A percentile compares a stretch with the other conserved stretches of the same genome.
Conservation (phyloP, 2,329 filamentous ascomycete species). For the Cephalotrichum gorgonifer region DNA sequence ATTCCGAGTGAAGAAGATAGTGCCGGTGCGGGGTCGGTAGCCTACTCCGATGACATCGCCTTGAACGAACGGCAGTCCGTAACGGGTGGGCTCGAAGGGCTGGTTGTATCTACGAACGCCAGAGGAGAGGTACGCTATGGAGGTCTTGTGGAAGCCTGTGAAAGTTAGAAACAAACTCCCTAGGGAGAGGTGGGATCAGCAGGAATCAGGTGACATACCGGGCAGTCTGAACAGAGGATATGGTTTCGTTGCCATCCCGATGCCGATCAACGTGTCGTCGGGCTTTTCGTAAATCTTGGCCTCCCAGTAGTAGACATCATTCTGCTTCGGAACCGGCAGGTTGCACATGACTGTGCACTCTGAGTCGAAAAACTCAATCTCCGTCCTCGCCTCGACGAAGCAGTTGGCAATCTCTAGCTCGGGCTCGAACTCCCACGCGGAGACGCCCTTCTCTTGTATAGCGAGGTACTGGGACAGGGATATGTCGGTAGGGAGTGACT, state of each 20-base stretch:
- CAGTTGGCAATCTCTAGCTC: slow-evolving; percentile 98
- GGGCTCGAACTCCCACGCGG: slow-evolving; percentile 99
- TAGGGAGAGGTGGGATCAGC: neutral
- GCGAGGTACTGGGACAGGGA: slow-evolving; percentile 94
- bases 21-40: slow-evolving; percentile 87
- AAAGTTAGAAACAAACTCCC: neutral
- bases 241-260: slow-evolving; percentile 93
- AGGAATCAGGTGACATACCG: slow-evolving; percentile 46
- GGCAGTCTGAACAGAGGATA: slow-evolving; percentile 92
- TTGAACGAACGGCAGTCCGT: slow-evolving; percentile 78
- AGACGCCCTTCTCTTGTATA: slow-evolving; percentile 99
- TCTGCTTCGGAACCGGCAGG: slow-evolving; percentile 92
- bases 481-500: slow-evolving; percentile 93
- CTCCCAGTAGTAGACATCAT: slow-evolving; percentile 99
- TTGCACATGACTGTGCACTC: slow-evolving; percentile 98
- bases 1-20: slow-evolving; percentile 96
- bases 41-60: slow-evolving; percentile 94
- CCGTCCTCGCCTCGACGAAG: slow-evolving; percentile 90
- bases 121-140: slow-evolving; percentile 80
- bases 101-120: slow-evolving; percentile 87
- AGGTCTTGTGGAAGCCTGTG: slow-evolving; percentile 77
- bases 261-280: slow-evolving; percentile 73
- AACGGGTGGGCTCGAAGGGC: slow-evolving; percentile 69
- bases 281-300: slow-evolving; percentile 98
- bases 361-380: slow-evolving; percentile 98